These are phyloP conservation scores for Microthlaspi erraticum DNA, from an alignment of 345 rosid species.

Conservation along the genomic window DNA sequence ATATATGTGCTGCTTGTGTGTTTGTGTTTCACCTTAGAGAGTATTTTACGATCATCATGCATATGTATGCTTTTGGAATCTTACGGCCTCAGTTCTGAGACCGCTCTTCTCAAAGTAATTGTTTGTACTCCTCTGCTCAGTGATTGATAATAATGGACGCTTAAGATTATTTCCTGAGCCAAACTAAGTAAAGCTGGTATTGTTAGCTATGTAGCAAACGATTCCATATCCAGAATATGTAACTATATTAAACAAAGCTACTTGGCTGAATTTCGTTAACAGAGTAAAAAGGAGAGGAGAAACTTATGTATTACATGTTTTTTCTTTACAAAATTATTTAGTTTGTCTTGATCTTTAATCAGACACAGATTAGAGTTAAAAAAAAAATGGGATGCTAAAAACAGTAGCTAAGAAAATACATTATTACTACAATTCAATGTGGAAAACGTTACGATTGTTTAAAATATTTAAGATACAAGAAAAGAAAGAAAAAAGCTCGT, in stretches of 20 bases:
- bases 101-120: slow-evolving; percentile 5
- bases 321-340: too few species aligned
- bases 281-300: neutral
- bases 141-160: neutral
- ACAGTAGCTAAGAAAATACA: neutral
- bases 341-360: too few species aligned
- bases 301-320: neutral
- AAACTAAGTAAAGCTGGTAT: neutral
- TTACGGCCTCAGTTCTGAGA: slow-evolving; percentile 25
- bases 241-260: too few species aligned
- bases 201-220: neutral
- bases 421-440: too few species aligned
- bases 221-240: too few species aligned
- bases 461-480: too few species aligned
- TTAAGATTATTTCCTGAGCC: neutral
- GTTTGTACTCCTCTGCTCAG: slow-evolving; percentile 1
- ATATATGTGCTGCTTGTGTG: slow-evolving; percentile 12
- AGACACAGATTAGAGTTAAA: too few species aligned
- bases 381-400: too few species aligned
- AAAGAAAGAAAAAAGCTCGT: too few species aligned
- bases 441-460: too few species aligned
- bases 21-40: neutral
- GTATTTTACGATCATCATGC: slow-evolving; percentile 25
- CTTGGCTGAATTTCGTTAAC: too few species aligned
- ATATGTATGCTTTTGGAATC: slow-evolving; percentile 29